Evolutionary conservation across 495 filamentous ascomycete species (phyloP), one percentile per base, ranked within the genome.

Genomic region (Bathelium albidoporum): DNA sequence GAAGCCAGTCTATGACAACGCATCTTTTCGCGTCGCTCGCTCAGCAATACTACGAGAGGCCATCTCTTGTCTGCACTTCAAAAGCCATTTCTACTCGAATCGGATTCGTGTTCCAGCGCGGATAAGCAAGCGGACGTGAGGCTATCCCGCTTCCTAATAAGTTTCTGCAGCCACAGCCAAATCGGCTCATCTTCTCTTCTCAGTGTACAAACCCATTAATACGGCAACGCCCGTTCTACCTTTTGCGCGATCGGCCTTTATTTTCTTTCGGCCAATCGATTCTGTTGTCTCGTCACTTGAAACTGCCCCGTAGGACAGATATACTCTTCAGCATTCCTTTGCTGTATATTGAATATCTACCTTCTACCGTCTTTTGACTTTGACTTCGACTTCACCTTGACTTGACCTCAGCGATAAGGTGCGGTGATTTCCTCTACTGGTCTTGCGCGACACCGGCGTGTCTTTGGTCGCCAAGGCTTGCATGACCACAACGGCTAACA

Each of bases 171-270:
- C 49, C 49, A 55, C 49, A 29, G 5, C 49, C 24, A 55, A 5
- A 9, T 29, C 49, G 12, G 49, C 20, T 24, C n/a, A 10, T 11
- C 49, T 55, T 24, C 11, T 29, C 20, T 55, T 29, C 29, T 9
- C 49, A 49, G 16, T 55, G 49, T 55, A 55, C 5, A 55, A 55
- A 55, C 9, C 1, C 49, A 55, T 55, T 55, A 55, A 55, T 55
- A 55, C 49, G 9, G 16, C 49, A 16, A 26, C 20, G 2, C 24
- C 24, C 22, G 11, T 55, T 55, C 49, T n/a, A 55, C 10, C 5
- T 3, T 55, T 29, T 55, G 24, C 49, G 26, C 49, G 49, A 29
- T 26, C 29, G 5, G 29, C 20, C 9, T 20, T 1, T 20, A 5
- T 9, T 5, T 20, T 24, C 12, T 9, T 2, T 24, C 7, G 24